Conservation (phyloP, 2,329 filamentous ascomycete species). For the Metarhizium humberi region DNA sequence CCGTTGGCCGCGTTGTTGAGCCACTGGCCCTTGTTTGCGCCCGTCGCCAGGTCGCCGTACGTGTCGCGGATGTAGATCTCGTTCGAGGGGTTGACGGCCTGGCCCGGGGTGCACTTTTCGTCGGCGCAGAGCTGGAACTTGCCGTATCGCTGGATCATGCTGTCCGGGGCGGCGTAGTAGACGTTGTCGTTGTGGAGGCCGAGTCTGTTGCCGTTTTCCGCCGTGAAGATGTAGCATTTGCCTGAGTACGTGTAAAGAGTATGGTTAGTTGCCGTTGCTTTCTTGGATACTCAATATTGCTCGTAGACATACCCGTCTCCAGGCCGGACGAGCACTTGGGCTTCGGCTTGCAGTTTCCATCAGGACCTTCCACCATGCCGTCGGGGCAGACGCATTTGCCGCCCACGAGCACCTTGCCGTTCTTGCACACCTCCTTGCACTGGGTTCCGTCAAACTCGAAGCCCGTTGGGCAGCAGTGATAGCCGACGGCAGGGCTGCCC, state of each 20-base stretch:
- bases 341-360: slow-evolving; percentile 1
- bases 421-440: slow-evolving; percentile 9
- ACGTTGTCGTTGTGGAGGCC: slow-evolving; percentile 5
- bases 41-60: slow-evolving; percentile 8
- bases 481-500: slow-evolving; percentile 6
- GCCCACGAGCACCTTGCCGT: slow-evolving; percentile 9
- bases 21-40: slow-evolving; percentile 9
- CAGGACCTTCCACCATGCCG: not conserved
- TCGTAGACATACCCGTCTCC: not conserved
- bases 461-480: slow-evolving; percentile 10
- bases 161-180: slow-evolving; percentile 9
- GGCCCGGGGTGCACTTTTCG: slow-evolving; percentile 7
- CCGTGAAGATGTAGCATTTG: slow-evolving; percentile 11
- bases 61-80: slow-evolving; percentile 9
- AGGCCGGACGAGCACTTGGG: slow-evolving; percentile 3
- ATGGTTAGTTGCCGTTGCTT: not conserved
- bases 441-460: slow-evolving; percentile 6
- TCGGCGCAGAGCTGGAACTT: slow-evolving; percentile 12
- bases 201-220: slow-evolving; percentile 8
- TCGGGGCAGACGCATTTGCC: slow-evolving; percentile 9
- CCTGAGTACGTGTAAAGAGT: not conserved
- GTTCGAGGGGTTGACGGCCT: slow-evolving; percentile 6
- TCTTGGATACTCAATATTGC: not conserved
- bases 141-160: slow-evolving; percentile 9
- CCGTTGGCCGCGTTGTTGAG: slow-evolving; percentile 10